Evolutionary conservation across 192 early-diverging fungal genomes (phyloP).

Genomic region (Backusella circina): DNA sequence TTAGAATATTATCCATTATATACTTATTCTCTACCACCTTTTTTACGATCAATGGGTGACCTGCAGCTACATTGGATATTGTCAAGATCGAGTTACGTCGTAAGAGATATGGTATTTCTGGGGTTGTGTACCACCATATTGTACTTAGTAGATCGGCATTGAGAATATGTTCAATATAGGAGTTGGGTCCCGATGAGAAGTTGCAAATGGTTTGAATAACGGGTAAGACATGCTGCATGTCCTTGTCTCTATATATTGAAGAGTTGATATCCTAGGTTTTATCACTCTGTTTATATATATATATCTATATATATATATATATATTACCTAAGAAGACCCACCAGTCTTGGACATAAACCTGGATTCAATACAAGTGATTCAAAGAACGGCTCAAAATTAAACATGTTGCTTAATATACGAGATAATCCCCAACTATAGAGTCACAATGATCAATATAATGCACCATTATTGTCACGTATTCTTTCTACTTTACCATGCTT

Average conservation of each 20-base stretch:
- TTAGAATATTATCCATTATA: conserved; percentile 14
- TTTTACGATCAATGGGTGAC: conserved; percentile 10
- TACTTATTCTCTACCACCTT: background rate
- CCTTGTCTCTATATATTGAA: background rate
- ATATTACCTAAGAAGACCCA: conserved; percentile 11
- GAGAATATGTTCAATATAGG: conserved; percentile 6
- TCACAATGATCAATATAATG: background rate
- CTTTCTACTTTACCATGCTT: conserved; percentile 18
- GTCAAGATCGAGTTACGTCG: conserved; percentile 25
- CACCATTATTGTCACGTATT: background rate
- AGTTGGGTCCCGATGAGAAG: conserved; percentile 21
- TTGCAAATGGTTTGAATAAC: conserved; percentile 23
- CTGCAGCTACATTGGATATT: conserved; percentile 25
- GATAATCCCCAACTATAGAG: conserved; percentile 29
- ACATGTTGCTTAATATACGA: conserved; percentile 28
- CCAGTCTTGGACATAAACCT: conserved; percentile 9
- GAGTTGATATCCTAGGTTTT: background rate
- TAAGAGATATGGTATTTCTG: background rate
- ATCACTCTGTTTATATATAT: background rate
- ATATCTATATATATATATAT: background rate
- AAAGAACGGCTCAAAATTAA: conserved; percentile 12
- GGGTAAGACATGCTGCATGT: background rate
- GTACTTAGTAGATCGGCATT: conserved; percentile 5
- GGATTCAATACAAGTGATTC: background rate
- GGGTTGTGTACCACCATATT: conserved; percentile 3